Percentiles rank a stretch among this genome's conserved stretches.
Evolutionary conservation across 495 filamentous ascomycete species (phyloP).

Genomic region (Symbiotaphrina buchneri): DNA sequence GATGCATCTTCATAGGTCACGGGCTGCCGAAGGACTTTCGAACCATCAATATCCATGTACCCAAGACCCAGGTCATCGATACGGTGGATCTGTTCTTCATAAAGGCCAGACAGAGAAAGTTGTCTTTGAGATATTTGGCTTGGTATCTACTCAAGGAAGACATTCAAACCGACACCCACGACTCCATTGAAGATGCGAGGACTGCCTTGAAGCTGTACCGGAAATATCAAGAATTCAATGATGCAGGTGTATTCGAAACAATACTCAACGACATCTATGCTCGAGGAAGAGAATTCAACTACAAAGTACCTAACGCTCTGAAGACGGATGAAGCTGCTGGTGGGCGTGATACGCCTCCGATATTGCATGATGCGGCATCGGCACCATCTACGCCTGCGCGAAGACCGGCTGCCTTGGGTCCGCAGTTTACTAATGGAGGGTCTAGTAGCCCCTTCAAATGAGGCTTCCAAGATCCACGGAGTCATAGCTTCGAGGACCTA

Average conservation of each 20-base stretch:
- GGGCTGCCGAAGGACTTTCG: conserved; percentile 86
- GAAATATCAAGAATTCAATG: conserved; percentile 73
- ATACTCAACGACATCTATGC: conserved; percentile 67
- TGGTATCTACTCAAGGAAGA: conserved; percentile 73
- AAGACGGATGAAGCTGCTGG: conserved; percentile 8
- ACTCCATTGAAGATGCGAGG: conserved; percentile 80
- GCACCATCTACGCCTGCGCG: neutral
- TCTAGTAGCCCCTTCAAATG: too few species aligned
- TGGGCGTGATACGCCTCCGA: conserved; percentile 3
- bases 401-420: conserved; percentile 7
- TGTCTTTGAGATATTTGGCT: conserved; percentile 72
- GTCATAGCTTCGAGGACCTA: too few species aligned
- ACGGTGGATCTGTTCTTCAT: conserved; percentile 75
- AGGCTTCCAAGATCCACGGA: too few species aligned
- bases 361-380: conserved; percentile 1
- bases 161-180: conserved; percentile 78
- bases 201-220: conserved; percentile 77
- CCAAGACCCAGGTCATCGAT: conserved; percentile 76
- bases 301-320: conserved; percentile 15
- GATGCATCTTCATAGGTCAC: conserved; percentile 85
- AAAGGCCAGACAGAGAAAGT: conserved; percentile 41
- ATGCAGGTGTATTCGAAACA: conserved; percentile 54
- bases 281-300: conserved; percentile 53
- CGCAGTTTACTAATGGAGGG: too few species aligned
- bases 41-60: conserved; percentile 92